Conservation (phyloP, 2,329 filamentous ascomycete genomes). For the Fusarium scirpi region DNA sequence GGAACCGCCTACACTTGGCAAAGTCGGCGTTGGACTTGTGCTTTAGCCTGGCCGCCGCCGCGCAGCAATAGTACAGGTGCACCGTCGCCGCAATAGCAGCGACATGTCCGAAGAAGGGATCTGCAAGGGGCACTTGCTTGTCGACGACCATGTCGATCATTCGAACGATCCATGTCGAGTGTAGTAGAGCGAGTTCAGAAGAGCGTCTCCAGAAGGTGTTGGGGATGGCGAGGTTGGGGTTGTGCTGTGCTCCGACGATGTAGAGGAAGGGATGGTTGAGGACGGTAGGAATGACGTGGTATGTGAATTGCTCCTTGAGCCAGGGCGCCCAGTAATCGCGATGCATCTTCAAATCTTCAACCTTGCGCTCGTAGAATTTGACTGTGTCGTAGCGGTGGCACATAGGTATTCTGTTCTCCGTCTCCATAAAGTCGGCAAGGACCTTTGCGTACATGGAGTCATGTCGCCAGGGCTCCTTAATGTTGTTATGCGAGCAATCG, state of each 20-base stretch:
- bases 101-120: slow-evolving; percentile 65
- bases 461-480: slow-evolving; percentile 64
- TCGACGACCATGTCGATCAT: slow-evolving; percentile 67
- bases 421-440: slow-evolving; percentile 63
- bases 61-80: slow-evolving; percentile 66
- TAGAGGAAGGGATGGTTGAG: slow-evolving; percentile 67
- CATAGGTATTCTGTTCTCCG: slow-evolving; percentile 61
- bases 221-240: slow-evolving; percentile 63
- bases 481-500: slow-evolving; percentile 59
- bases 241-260: slow-evolving; percentile 64
- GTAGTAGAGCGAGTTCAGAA: slow-evolving; percentile 63
- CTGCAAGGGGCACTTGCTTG: slow-evolving; percentile 61
- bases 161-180: slow-evolving; percentile 66
- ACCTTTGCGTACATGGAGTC: slow-evolving; percentile 65
- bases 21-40: slow-evolving; percentile 65
- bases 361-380: slow-evolving; percentile 63
- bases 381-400: slow-evolving; percentile 65
- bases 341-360: slow-evolving; percentile 59
- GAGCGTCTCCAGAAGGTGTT: slow-evolving; percentile 67
- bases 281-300: slow-evolving; percentile 63
- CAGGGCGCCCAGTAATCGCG: slow-evolving; percentile 64
- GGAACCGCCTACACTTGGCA: slow-evolving; percentile 62
- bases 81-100: slow-evolving; percentile 66
- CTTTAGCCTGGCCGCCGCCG: slow-evolving; percentile 60
- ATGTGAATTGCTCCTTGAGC: slow-evolving; percentile 66